These are phyloP conservation scores for Colletotrichum destructivum DNA, from an alignment of 2,329 filamentous ascomycete genomes.

Conservation along the genomic window DNA sequence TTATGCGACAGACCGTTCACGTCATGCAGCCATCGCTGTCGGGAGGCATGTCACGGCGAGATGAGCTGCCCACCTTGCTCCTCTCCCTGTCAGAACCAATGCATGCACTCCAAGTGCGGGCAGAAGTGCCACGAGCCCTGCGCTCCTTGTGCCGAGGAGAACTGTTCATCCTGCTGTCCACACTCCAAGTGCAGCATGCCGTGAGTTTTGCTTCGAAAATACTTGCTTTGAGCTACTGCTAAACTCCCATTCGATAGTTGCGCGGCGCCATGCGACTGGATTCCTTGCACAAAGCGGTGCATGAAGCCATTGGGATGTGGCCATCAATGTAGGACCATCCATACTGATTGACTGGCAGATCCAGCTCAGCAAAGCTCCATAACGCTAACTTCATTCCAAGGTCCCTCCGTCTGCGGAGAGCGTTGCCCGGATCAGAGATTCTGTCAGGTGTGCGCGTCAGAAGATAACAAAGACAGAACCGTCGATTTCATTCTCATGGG, in stretches of 20 bases:
- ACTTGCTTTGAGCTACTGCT: background rate
- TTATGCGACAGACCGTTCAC: conserved; percentile 53
- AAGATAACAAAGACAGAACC: conserved; percentile 58
- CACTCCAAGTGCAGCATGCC: conserved; percentile 68
- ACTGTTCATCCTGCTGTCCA: conserved; percentile 69
- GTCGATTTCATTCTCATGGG: conserved; percentile 72
- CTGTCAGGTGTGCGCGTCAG: conserved; percentile 70
- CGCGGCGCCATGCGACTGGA: conserved; percentile 76
- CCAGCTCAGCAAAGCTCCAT: no score
- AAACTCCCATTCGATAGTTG: conserved; percentile 47
- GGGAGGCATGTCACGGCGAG: conserved; percentile 65
- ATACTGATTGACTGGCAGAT: background rate
- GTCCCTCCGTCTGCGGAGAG: conserved; percentile 76
- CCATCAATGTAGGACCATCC: conserved; percentile 66
- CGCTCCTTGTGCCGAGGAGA: conserved; percentile 69
- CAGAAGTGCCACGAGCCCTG: conserved; percentile 73
- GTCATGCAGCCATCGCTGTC: conserved; percentile 72
- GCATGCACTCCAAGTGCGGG: conserved; percentile 70
- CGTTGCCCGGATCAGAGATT: conserved; percentile 65
- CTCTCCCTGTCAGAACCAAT: conserved; percentile 67
- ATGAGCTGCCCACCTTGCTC: conserved; percentile 63
- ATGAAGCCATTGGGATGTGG: conserved; percentile 67
- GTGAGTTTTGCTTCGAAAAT: conserved; percentile 49
- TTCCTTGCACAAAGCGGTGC: conserved; percentile 77
- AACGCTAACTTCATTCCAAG: conserved; percentile 25